A percentile compares a stretch with the other conserved stretches of the same genome.
These are phyloP conservation scores for Iris pallida DNA, from an alignment of 116 monocot genomes.

Conservation along the genomic window DNA sequence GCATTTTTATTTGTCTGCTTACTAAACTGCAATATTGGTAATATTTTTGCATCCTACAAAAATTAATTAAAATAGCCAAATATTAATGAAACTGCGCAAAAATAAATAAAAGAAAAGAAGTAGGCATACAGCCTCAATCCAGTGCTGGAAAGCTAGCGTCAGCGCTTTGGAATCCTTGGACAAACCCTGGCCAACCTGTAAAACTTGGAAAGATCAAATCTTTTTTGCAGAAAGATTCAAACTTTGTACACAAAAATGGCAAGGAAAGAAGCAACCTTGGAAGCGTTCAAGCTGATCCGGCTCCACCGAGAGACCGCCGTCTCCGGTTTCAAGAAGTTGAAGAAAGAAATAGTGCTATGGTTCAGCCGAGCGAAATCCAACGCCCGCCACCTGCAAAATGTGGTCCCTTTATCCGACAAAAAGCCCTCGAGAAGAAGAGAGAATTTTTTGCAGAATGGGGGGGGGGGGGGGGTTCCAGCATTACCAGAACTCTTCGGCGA, in stretches of 20 bases:
- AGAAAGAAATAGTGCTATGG: slow-evolving; percentile 79
- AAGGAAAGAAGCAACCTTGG: slow-evolving; percentile 48
- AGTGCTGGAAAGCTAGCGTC: slow-evolving; percentile 90
- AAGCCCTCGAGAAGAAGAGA: background rate
- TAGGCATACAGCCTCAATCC: slow-evolving; percentile 91
- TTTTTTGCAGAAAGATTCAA: background rate
- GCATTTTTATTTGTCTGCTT: too few relatives aligned
- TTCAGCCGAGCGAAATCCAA: slow-evolving; percentile 60
- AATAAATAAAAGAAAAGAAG: background rate
- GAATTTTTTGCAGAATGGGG: too few relatives aligned
- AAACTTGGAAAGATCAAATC: background rate
- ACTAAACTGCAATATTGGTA: background rate
- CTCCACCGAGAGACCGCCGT: slow-evolving; percentile 63
- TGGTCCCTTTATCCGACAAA: too few relatives aligned
- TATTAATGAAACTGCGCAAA: too few relatives aligned
- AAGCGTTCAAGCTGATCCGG: slow-evolving; percentile 61
- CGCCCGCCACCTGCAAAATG: slow-evolving; percentile 74
- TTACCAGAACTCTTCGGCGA: slow-evolving; percentile 90
- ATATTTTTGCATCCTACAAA: background rate
- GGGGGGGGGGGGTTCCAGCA: background rate
- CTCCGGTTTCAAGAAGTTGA: slow-evolving; percentile 64
- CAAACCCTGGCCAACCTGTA: slow-evolving; percentile 83
- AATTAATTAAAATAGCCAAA: too few relatives aligned
- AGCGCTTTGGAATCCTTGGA: slow-evolving; percentile 60
- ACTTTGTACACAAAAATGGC: background rate